These are phyloP conservation scores for Albophoma yamanashiensis DNA, from an alignment of 2,329 filamentous ascomycete species.

Conservation along the genomic window DNA sequence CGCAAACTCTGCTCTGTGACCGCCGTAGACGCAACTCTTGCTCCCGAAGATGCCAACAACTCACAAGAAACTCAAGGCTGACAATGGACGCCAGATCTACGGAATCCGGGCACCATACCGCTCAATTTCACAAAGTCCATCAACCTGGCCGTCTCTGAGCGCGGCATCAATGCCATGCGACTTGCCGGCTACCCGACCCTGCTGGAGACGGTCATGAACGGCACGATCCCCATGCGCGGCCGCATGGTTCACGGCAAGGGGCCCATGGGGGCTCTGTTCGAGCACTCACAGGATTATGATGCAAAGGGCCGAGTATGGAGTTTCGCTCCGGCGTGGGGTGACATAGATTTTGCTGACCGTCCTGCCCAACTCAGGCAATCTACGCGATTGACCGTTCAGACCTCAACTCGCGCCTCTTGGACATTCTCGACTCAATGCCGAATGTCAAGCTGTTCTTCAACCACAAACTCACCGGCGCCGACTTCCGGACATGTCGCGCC, in stretches of 20 bases:
- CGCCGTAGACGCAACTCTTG: neutral
- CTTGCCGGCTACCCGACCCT: conserved; percentile 57
- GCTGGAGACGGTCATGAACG: conserved; percentile 60
- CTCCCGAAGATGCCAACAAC: neutral
- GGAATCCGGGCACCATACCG: conserved; percentile 70
- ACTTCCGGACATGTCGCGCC: conserved; percentile 67
- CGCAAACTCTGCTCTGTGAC: neutral
- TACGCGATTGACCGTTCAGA: conserved; percentile 75
- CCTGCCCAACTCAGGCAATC: conserved; percentile 47
- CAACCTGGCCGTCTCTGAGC: conserved; percentile 87
- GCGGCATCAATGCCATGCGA: conserved; percentile 81
- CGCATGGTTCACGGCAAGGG: conserved; percentile 85
- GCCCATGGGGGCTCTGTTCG: conserved; percentile 55
- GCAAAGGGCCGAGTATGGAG: conserved; percentile 65
- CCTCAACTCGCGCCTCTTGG: conserved; percentile 74
- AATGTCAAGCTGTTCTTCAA: conserved; percentile 92
- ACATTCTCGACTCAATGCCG: conserved; percentile 70
- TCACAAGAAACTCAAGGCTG: neutral
- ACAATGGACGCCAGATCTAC: conserved; percentile 55
- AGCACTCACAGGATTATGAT: conserved; percentile 86
- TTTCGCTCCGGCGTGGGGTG: conserved; percentile 1
- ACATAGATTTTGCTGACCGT: neutral
- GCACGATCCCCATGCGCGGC: conserved; percentile 86
- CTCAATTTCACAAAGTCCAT: conserved; percentile 98
- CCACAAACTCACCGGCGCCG: conserved; percentile 84